These are phyloP conservation scores for Puya raimondii DNA, from an alignment of 176 grass and related monocot species.

Conservation along the genomic window DNA sequence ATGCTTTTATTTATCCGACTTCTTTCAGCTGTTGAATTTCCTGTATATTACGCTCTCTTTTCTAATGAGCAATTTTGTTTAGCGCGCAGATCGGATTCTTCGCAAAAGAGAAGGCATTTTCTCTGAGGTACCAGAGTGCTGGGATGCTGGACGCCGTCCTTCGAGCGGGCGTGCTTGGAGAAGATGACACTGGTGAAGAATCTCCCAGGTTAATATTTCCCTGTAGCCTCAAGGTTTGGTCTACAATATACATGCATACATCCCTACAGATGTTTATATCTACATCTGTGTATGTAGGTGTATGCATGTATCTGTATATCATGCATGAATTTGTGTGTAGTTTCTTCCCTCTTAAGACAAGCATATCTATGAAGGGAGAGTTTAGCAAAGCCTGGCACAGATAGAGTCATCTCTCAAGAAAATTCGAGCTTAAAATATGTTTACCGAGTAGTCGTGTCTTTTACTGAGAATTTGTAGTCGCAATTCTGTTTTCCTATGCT, in stretches of 20 bases:
- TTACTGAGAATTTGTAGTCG: not conserved
- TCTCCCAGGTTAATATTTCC: constrained; percentile 46
- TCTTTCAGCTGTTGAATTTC: not conserved
- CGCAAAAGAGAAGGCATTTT: constrained; percentile 63
- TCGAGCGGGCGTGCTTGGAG: constrained; percentile 77
- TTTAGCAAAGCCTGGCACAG: not conserved
- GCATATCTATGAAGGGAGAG: not conserved
- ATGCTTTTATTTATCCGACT: not conserved
- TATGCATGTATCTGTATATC: no score
- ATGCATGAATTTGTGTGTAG: not conserved
- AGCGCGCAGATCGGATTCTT: constrained; percentile 88
- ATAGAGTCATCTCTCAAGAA: no score
- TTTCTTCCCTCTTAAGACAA: not conserved
- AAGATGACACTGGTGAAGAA: constrained; percentile 83
- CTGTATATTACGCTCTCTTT: not conserved
- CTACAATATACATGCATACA: no score
- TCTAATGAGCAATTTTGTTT: constrained; percentile 24
- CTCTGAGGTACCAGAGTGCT: constrained; percentile 82
- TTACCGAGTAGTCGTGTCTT: no score
- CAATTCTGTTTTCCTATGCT: not conserved
- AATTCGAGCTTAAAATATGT: no score
- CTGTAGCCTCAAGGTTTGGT: not conserved
- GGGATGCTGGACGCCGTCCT: constrained; percentile 87
- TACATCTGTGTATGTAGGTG: no score
- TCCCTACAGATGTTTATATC: no score